phyloP scores from a whole-genome alignment of 345 rosid genomes.

The Pistacia vera region DNA sequence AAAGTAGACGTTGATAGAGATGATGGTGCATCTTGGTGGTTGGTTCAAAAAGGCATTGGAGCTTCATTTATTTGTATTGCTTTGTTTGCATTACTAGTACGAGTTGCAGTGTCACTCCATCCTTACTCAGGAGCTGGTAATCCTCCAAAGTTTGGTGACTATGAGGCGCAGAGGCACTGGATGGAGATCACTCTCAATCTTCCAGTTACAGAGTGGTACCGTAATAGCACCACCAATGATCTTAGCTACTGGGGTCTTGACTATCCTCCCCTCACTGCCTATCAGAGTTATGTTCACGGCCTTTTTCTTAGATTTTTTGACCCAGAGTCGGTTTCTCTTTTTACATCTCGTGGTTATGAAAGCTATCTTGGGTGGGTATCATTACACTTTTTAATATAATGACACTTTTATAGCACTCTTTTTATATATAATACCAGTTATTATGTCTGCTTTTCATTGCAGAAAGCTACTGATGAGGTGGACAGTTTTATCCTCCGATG shows the following conservation, averaged over 20 bases:
- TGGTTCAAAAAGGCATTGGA: constrained; percentile 42
- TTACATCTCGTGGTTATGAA: constrained; percentile 75
- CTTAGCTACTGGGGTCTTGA: constrained; percentile 95
- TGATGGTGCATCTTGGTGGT: constrained; percentile 42
- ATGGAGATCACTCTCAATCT: constrained; percentile 95
- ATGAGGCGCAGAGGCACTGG: constrained; percentile 97
- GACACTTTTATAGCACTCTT: no score
- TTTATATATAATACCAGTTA: not conserved
- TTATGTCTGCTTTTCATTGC: constrained; percentile 29
- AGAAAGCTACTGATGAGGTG: constrained; percentile 92
- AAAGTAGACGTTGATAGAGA: constrained; percentile 10
- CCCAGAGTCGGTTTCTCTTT: constrained; percentile 69
- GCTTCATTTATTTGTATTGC: constrained; percentile 53
- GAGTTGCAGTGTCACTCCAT: constrained; percentile 68
- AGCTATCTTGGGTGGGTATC: constrained; percentile 69
- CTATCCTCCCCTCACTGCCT: constrained; percentile 96
- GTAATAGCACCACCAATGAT: constrained; percentile 67
- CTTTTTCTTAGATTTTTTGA: constrained; percentile 59
- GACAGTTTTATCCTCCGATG: constrained; percentile 87
- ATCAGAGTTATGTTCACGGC: constrained; percentile 89
- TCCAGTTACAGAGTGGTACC: constrained; percentile 68
- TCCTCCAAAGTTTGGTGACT: constrained; percentile 89
- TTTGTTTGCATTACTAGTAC: constrained; percentile 66
- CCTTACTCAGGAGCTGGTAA: constrained; percentile 82
- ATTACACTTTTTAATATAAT: not conserved